Percentiles rank a stretch among this genome's conserved stretches.
phyloP scores from a whole-genome alignment of 768 basidiomycete genomes.

The Pisolithus tinctorius region DNA sequence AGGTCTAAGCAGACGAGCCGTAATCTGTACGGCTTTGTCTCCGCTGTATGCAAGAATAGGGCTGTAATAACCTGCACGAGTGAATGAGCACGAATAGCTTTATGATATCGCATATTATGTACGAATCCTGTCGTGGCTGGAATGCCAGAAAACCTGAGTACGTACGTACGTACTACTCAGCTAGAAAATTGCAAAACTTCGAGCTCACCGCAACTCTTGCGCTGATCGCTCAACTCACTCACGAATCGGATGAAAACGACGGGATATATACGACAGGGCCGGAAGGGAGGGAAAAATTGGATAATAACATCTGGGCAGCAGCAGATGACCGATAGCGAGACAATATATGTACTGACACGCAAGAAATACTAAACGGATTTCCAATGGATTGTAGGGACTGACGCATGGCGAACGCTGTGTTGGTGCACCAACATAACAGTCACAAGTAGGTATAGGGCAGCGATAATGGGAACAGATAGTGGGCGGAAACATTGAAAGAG shows the following conservation, averaged over 20 bases:
- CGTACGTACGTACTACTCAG: no score
- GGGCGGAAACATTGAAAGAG: slow-evolving; percentile 16
- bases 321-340: slow-evolving; percentile 27
- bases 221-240: not conserved
- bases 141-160: no score
- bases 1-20: not conserved
- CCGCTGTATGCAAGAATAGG: no score
- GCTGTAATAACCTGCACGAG: no score
- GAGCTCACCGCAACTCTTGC: slow-evolving; percentile 2
- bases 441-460: slow-evolving; percentile 48
- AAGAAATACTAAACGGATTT: slow-evolving; percentile 29
- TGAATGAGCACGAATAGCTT: no score
- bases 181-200: no score
- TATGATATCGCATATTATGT: no score
- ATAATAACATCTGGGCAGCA: slow-evolving; percentile 28
- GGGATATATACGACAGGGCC: slow-evolving; percentile 42
- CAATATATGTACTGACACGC: slow-evolving; percentile 33
- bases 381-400: slow-evolving; percentile 50
- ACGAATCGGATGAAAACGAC: slow-evolving; percentile 21
- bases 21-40: not conserved
- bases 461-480: slow-evolving; percentile 42
- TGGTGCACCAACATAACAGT: slow-evolving; percentile 23
- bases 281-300: slow-evolving; percentile 28
- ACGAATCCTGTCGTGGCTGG: no score
- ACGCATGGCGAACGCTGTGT: slow-evolving; percentile 47